Evolutionary conservation across 768 basidiomycete genomes (phyloP).

Genomic region (Auricularia heimuer): DNA sequence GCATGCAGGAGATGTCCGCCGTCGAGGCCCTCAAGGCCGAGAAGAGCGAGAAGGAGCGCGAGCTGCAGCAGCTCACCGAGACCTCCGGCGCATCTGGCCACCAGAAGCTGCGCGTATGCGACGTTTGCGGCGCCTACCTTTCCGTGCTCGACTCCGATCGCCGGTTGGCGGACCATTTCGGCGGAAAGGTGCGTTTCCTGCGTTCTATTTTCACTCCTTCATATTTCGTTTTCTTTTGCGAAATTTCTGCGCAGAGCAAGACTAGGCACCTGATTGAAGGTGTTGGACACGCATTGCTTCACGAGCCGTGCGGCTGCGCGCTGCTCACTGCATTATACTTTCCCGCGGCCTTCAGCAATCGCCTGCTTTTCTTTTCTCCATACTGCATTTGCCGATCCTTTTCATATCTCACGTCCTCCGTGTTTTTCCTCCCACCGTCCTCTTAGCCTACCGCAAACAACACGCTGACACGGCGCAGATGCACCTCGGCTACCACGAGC

Average conservation of each 20-base stretch:
- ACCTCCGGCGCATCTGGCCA: constrained; percentile 99
- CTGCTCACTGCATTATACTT: too few relatives aligned
- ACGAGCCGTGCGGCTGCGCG: too few relatives aligned
- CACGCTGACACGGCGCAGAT: constrained; percentile 46
- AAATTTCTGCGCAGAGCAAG: too few relatives aligned
- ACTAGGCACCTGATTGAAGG: too few relatives aligned
- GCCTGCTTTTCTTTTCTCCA: too few relatives aligned
- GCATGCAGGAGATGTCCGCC: constrained; percentile 94
- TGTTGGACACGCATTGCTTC: too few relatives aligned
- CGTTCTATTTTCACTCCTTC: too few relatives aligned
- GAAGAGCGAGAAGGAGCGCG: constrained; percentile 94
- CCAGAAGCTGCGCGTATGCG: constrained; percentile 98
- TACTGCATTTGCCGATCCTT: too few relatives aligned
- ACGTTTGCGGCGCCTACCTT: constrained; percentile 99
- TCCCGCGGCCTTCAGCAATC: too few relatives aligned
- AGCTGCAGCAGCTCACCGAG: constrained; percentile 91
- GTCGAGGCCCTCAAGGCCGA: constrained; percentile 96
- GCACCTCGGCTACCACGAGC: constrained; percentile 97
- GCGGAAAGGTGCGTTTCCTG: constrained; percentile 74
- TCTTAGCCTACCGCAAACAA: too few relatives aligned
- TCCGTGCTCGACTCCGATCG: constrained; percentile 97
- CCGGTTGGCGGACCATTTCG: constrained; percentile 98
- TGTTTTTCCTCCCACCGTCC: neutral
- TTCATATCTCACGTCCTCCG: neutral
- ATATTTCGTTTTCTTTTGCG: too few relatives aligned